Evolutionary conservation across 2,329 filamentous ascomycete species (phyloP).

Genomic region (Amylocarpus encephaloides): DNA sequence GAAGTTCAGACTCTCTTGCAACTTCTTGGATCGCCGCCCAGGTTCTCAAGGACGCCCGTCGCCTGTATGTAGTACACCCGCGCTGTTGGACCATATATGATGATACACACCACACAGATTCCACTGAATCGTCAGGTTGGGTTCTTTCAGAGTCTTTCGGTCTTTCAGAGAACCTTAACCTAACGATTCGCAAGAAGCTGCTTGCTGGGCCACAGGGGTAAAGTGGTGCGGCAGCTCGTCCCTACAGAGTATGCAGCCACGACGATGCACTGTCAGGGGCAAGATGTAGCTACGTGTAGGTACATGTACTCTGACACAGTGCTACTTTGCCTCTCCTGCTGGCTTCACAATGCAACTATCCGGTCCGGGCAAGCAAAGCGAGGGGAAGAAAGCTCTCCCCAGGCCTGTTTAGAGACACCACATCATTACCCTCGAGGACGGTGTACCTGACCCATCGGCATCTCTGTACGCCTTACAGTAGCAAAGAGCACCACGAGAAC

Average conservation of each 20-base stretch:
- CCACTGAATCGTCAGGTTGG: too few species aligned
- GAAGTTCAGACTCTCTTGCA: slow-evolving; percentile 1
- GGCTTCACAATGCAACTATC: slow-evolving; percentile 9
- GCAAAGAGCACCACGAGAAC: neutral
- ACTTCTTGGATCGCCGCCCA: neutral
- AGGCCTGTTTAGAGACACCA: too few species aligned
- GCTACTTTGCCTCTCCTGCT: slow-evolving; percentile 5
- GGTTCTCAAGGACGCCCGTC: too few species aligned
- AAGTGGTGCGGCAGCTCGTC: too few species aligned
- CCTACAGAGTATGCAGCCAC: too few species aligned
- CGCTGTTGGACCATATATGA: too few species aligned
- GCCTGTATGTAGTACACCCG: too few species aligned
- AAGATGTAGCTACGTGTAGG: slow-evolving; percentile 9
- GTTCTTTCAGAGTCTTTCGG: too few species aligned
- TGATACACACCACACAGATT: too few species aligned
- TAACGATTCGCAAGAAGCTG: too few species aligned
- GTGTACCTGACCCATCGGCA: neutral
- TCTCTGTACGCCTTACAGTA: neutral
- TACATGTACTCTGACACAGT: slow-evolving; percentile 8
- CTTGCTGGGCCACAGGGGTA: too few species aligned
- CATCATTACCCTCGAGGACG: neutral
- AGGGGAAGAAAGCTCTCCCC: neutral
- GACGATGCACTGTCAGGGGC: slow-evolving; percentile 2
- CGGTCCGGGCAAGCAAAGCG: slow-evolving; percentile 11
- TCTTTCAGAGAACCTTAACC: too few species aligned